Evolutionary conservation across 2,329 filamentous ascomycete species (phyloP).

Genomic region (Ophiostoma sp.): DNA sequence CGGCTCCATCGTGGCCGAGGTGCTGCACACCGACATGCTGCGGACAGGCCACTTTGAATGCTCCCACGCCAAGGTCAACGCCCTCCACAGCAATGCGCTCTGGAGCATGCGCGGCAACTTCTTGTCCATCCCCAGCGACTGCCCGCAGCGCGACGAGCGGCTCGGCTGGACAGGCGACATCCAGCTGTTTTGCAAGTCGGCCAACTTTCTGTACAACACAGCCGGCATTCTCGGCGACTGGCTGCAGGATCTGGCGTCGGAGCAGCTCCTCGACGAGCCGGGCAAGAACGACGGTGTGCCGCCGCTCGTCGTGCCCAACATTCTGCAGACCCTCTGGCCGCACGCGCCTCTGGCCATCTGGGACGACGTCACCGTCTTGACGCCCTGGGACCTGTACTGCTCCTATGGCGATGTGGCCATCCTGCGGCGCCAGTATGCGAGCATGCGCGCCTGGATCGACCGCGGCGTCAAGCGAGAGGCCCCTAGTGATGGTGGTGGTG

Average conservation of each 20-base stretch:
- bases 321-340: conserved; percentile 22
- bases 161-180: conserved; percentile 51
- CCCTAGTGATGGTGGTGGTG: conserved; percentile 18
- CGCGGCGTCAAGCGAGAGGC: conserved; percentile 26
- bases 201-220: conserved; percentile 51
- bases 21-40: conserved; percentile 49
- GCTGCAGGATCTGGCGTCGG: conserved; percentile 44
- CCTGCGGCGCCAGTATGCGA: conserved; percentile 32
- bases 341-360: conserved; percentile 34
- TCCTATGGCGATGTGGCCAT: conserved; percentile 31
- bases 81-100: conserved; percentile 49
- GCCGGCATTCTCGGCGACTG: conserved; percentile 46
- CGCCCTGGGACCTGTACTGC: conserved; percentile 34
- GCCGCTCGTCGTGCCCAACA: conserved; percentile 31
- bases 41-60: conserved; percentile 48
- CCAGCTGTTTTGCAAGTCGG: conserved; percentile 46
- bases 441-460: conserved; percentile 33
- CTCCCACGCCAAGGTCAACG: conserved; percentile 48
- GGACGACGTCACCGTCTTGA: conserved; percentile 32
- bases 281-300: conserved; percentile 30
- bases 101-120: conserved; percentile 59
- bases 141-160: conserved; percentile 52
- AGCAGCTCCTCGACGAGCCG: conserved; percentile 32
- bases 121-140: conserved; percentile 53
- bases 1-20: conserved; percentile 30